These are phyloP conservation scores for Fusarium fracticaudum DNA, from an alignment of 2,329 filamentous ascomycete genomes.

Conservation along the genomic window DNA sequence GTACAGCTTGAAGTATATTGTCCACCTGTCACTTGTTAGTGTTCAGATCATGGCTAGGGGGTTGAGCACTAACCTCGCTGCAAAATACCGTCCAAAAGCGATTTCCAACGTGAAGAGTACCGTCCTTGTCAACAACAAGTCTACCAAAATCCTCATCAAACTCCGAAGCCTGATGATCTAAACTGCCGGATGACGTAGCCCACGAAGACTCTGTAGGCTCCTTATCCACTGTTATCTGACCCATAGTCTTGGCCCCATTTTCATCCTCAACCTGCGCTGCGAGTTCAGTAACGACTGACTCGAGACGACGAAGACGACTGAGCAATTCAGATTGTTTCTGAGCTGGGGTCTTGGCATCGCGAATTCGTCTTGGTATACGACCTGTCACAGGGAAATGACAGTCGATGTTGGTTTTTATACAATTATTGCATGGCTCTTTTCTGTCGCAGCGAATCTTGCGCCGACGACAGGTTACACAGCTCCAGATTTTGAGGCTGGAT, in stretches of 20 bases:
- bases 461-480: conserved; percentile 46
- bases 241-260: conserved; percentile 9
- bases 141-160: conserved; percentile 45
- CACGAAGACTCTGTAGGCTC: conserved; percentile 4
- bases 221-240: conserved; percentile 18
- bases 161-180: conserved; percentile 20
- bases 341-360: conserved; percentile 36
- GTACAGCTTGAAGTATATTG: conserved; percentile 45
- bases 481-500: conserved; percentile 44
- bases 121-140: conserved; percentile 41
- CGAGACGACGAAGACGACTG: conserved; percentile 42
- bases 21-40: conserved; percentile 37
- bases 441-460: conserved; percentile 47
- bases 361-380: conserved; percentile 41
- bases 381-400: conserved; percentile 47
- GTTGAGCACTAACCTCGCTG: conserved; percentile 31
- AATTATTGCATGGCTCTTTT: conserved; percentile 44
- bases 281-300: conserved; percentile 46
- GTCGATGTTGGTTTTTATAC: conserved; percentile 39
- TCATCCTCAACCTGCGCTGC: conserved; percentile 45
- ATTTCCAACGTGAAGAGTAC: conserved; percentile 43
- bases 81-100: conserved; percentile 48
- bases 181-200: neutral
- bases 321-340: conserved; percentile 46
- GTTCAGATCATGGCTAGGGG: accelerated